Evolutionary conservation across 2,329 filamentous ascomycete genomes (phyloP), one percentile per base, ranked within the genome.

Genomic region (Leptographium wingfieldii): DNA sequence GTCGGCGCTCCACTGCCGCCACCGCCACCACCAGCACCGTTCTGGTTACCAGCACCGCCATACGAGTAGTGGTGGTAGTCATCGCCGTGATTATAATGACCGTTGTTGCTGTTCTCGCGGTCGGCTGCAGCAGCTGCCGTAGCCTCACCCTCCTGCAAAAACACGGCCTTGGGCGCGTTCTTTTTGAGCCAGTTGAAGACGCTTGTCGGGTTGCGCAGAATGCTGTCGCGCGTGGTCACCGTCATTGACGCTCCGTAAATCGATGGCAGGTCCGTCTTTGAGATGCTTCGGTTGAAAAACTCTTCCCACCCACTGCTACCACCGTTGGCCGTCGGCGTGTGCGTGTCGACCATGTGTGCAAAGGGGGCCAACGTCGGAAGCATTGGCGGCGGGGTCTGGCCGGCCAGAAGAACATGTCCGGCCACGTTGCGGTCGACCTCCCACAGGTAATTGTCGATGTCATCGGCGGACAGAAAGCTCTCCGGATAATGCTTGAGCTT

Each of bases 151-250:
- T 91, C 88, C 70, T 95, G 87, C 25, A 95, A 75, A 74, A 95
- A 92, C 14, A 65, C 62, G 56, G 91, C 85, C 71, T 92, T 86
- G 3, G 91, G 88, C 61, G 90, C 86, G 72, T 96, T 81, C 69
- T 90, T 85, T 63, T 90, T 83, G 14, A 99, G 81, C 94, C 94
- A 99, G 72, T 95, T 96, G 75, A 95, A 95, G 3, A 96, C 92
- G 61, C 89, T 95, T 51, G 90, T 88, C 0, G 92, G 91, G 70
- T 97, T 97, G 57, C 82, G 82, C 29, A 90, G 72, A 33, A 80
- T 77, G 56, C 80, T 69, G 73, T 79, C 72, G 76, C 80, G 61
- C 63, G 74, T 73, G 59, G 84, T 56, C 48, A 22, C 49, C 31
- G 33, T 40, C 53, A 43, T 60, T n/a, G 69, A 69, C 60, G 70